Conservation (phyloP, 495 filamentous ascomycete genomes). For the Copromyces sp. region DNA sequence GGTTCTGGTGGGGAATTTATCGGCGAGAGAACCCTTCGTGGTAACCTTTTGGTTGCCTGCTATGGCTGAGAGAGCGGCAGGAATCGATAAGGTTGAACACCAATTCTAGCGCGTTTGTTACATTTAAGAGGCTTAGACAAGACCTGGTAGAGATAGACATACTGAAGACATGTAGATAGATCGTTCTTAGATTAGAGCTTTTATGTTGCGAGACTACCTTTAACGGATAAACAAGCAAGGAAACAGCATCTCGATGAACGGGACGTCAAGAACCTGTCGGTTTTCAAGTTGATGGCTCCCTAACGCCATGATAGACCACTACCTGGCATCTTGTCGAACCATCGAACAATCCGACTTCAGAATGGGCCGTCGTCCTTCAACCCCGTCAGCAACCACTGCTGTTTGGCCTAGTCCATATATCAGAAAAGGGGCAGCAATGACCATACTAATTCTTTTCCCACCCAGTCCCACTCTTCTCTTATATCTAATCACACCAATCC, state of each 20-base stretch:
- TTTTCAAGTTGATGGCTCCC: too few species aligned
- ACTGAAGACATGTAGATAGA: neutral
- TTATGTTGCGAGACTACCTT: neutral
- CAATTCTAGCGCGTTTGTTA: neutral
- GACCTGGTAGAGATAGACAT: neutral
- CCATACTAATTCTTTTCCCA: neutral
- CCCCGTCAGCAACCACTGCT: neutral
- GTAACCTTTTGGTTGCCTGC: neutral
- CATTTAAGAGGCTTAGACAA: neutral
- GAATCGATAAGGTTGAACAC: neutral
- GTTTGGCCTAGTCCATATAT: neutral
- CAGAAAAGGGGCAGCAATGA: neutral
- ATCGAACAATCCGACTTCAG: neutral
- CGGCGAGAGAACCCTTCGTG: constrained; percentile 7
- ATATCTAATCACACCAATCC: neutral
- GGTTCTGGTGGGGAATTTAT: constrained; percentile 41
- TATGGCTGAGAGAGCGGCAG: neutral
- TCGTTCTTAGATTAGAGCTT: neutral
- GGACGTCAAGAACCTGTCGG: neutral
- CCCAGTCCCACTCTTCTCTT: neutral
- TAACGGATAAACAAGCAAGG: neutral
- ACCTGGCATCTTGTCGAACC: neutral
- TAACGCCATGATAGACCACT: neutral
- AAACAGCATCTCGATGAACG: neutral
- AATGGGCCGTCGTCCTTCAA: neutral